Percentiles rank a stretch among this genome's conserved stretches.
Evolutionary conservation across 2,329 filamentous ascomycete genomes (phyloP).

Genomic region (Talaromyces sp.): DNA sequence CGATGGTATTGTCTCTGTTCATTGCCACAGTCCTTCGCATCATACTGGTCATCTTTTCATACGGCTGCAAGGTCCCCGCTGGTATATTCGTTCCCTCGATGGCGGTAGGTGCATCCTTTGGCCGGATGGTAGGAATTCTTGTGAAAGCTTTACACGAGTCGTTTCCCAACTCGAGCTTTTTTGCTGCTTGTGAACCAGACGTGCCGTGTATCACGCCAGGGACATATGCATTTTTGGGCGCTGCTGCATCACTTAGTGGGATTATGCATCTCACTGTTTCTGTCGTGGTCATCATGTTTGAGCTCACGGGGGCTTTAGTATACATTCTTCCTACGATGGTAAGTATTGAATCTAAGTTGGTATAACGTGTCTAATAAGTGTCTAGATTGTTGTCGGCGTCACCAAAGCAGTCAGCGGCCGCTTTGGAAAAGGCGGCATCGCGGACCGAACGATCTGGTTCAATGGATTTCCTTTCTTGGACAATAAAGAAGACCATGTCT

Average conservation of each 20-base stretch:
- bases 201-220: constrained; percentile 95
- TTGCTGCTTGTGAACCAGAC: constrained; percentile 82
- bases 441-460: constrained; percentile 98
- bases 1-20: constrained; percentile 72
- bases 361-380: constrained; percentile 7
- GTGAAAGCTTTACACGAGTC: constrained; percentile 85
- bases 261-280: constrained; percentile 99
- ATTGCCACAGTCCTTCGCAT: constrained; percentile 76
- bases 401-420: constrained; percentile 89
- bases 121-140: constrained; percentile 87
- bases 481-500: constrained; percentile 95
- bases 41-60: constrained; percentile 88
- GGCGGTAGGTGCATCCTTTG: constrained; percentile 93
- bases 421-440: constrained; percentile 94
- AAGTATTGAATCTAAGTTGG: constrained; percentile 17
- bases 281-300: constrained; percentile 99
- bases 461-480: constrained; percentile 96
- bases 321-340: constrained; percentile 97
- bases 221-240: constrained; percentile 93
- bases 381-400: constrained; percentile 82
- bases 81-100: constrained; percentile 98
- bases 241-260: constrained; percentile 83
- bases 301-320: constrained; percentile 91
- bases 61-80: constrained; percentile 95
- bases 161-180: constrained; percentile 77